Evolutionary conservation across 2,329 filamentous ascomycete species (phyloP).

Genomic region (Trichoderma sp.): DNA sequence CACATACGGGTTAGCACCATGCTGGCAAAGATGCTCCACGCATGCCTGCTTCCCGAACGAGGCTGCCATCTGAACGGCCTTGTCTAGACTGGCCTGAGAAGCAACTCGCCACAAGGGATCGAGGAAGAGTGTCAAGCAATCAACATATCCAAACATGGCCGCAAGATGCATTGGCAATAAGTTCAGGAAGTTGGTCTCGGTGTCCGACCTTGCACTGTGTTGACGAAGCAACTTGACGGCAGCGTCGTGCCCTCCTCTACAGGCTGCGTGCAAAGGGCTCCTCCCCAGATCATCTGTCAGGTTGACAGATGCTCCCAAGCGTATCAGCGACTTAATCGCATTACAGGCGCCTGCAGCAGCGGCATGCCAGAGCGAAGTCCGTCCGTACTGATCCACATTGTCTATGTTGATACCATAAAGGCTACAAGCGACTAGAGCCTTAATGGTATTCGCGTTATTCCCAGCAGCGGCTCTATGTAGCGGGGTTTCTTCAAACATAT

Average conservation of each 20-base stretch:
- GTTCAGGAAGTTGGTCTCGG: background rate
- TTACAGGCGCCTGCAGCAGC: conserved; percentile 12
- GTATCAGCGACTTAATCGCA: background rate
- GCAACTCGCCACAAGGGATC: background rate
- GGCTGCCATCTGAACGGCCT: conserved; percentile 6
- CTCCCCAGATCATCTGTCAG: conserved; percentile 17
- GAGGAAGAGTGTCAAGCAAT: conserved; percentile 4
- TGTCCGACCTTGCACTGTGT: background rate
- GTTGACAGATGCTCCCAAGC: background rate
- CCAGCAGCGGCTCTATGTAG: conserved; percentile 18
- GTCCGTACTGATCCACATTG: conserved; percentile 4
- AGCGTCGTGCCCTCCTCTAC: conserved; percentile 13
- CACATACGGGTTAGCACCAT: conserved; percentile 16
- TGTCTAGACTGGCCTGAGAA: background rate
- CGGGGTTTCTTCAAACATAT: conserved; percentile 21
- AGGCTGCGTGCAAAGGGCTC: conserved; percentile 20
- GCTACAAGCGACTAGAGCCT: background rate
- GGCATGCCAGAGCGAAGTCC: conserved; percentile 19
- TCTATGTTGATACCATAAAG: background rate
- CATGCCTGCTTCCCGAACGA: conserved; percentile 12
- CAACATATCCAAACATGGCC: conserved; percentile 17
- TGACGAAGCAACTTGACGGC: conserved; percentile 5
- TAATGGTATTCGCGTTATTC: background rate
- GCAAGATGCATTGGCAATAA: conserved; percentile 21
- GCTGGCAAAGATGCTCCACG: background rate